Percentiles rank a stretch among this genome's conserved stretches.
Conservation (phyloP, 2,329 filamentous ascomycete genomes). For the Phaeosphaeriaceae sp. region DNA sequence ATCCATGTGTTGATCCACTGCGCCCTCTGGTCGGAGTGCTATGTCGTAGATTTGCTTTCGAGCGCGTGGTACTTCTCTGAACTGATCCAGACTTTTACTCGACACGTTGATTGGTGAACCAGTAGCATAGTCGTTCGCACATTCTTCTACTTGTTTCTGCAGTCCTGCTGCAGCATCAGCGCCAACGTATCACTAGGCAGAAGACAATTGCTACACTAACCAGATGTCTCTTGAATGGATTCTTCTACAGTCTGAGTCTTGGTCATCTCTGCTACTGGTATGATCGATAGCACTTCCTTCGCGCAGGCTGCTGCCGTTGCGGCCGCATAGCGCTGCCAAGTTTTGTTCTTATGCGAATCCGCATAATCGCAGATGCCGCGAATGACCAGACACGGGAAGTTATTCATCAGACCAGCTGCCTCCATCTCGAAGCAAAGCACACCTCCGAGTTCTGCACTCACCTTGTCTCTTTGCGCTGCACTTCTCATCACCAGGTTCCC, state of each 20-base stretch:
- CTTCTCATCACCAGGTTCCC: not conserved
- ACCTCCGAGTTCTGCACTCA: not conserved
- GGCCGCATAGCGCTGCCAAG: not conserved
- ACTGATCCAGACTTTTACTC: no score
- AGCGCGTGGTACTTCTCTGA: no score
- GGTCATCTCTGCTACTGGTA: not conserved
- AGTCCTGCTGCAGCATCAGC: not conserved
- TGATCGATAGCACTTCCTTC: not conserved
- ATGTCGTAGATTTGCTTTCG: no score
- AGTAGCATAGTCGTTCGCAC: no score
- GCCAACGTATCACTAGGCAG: not conserved
- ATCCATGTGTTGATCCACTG: no score
- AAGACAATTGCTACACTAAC: not conserved
- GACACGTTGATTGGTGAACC: no score
- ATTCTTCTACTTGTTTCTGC: no score
- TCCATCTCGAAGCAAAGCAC: conserved; percentile 1
- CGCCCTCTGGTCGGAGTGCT: no score
- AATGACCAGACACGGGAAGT: not conserved
- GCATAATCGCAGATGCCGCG: not conserved
- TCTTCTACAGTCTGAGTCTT: not conserved
- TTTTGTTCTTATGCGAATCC: not conserved
- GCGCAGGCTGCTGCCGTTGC: not conserved
- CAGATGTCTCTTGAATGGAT: not conserved
- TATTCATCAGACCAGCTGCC: not conserved
- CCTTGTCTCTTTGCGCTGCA: not conserved